A percentile compares a stretch with the other conserved stretches of the same genome.
Evolutionary conservation across 2,329 filamentous ascomycete genomes (phyloP).

Genomic region (Blastomyces silverae): DNA sequence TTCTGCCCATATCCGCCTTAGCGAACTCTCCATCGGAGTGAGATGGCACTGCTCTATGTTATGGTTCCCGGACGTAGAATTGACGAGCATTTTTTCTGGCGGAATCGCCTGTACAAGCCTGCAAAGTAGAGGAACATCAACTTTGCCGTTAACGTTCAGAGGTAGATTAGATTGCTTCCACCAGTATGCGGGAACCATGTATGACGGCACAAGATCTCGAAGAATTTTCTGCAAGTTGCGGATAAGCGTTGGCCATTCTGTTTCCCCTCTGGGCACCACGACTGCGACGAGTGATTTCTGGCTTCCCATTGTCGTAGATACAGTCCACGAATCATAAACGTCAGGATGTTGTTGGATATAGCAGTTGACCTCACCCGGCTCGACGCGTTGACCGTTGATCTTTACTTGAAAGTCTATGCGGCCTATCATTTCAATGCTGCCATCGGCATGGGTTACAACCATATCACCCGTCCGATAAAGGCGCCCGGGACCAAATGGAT

Average conservation of each 20-base stretch:
- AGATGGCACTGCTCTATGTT: background rate
- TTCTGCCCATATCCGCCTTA: slow-evolving; percentile 8
- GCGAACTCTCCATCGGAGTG: background rate
- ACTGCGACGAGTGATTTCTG: slow-evolving; percentile 6
- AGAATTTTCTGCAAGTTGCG: slow-evolving; percentile 9
- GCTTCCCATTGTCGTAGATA: slow-evolving; percentile 1
- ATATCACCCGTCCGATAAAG: slow-evolving; percentile 22
- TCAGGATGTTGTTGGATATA: background rate
- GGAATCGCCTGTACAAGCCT: slow-evolving; percentile 4
- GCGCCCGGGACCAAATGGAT: slow-evolving; percentile 16
- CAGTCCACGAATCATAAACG: slow-evolving; percentile 2
- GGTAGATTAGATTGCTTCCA: slow-evolving; percentile 25
- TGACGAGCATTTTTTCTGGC: background rate
- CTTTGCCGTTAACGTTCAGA: slow-evolving; percentile 9
- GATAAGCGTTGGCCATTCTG: slow-evolving; percentile 1
- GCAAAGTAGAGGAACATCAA: slow-evolving; percentile 6
- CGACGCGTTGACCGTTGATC: slow-evolving; percentile 28
- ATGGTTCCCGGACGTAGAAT: background rate
- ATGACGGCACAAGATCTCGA: slow-evolving; percentile 34
- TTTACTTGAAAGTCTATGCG: slow-evolving; percentile 18
- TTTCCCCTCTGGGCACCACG: background rate
- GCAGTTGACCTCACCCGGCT: slow-evolving; percentile 39
- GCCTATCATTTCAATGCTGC: slow-evolving; percentile 21
- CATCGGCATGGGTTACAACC: slow-evolving; percentile 20
- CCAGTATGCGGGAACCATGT: slow-evolving; percentile 43